Percentiles rank a stretch among this genome's conserved stretches.
Evolutionary conservation across 2,329 filamentous ascomycete species (phyloP).

Genomic region (Celoporthe dispersa): DNA sequence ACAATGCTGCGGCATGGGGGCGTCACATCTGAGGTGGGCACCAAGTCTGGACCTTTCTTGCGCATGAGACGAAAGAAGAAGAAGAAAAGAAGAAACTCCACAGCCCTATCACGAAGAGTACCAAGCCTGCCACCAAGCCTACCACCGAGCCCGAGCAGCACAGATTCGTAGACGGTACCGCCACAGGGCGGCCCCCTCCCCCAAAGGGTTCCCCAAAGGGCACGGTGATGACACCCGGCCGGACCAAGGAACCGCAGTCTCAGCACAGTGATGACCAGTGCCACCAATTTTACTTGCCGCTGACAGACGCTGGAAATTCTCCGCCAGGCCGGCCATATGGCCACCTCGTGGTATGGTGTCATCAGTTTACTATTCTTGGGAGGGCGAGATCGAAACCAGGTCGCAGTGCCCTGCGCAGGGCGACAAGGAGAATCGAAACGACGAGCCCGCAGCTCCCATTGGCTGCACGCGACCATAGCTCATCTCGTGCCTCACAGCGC

Average conservation of each 20-base stretch:
- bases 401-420: conserved; percentile 2
- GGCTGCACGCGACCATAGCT: conserved; percentile 6
- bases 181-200: neutral
- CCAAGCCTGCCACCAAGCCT: neutral
- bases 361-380: conserved; percentile 27
- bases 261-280: conserved; percentile 14
- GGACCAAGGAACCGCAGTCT: neutral
- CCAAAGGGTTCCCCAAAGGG: neutral
- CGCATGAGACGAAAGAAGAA: neutral
- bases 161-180: neutral
- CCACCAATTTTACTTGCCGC: conserved; percentile 15
- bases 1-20: neutral
- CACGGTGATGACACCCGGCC: neutral
- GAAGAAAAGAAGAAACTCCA: neutral
- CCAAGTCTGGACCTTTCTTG: neutral
- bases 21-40: neutral
- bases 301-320: conserved; percentile 12
- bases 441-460: conserved; percentile 17
- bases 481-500: conserved; percentile 8
- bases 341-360: conserved; percentile 19
- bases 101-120: neutral
- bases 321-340: conserved; percentile 13
- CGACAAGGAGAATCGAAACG: conserved; percentile 17
- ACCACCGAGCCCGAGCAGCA: neutral
- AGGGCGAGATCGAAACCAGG: conserved; percentile 11